Base-by-base conservation (phyloP, 2,329 filamentous ascomycete genomes). In the Curvularia sp. region DNA sequence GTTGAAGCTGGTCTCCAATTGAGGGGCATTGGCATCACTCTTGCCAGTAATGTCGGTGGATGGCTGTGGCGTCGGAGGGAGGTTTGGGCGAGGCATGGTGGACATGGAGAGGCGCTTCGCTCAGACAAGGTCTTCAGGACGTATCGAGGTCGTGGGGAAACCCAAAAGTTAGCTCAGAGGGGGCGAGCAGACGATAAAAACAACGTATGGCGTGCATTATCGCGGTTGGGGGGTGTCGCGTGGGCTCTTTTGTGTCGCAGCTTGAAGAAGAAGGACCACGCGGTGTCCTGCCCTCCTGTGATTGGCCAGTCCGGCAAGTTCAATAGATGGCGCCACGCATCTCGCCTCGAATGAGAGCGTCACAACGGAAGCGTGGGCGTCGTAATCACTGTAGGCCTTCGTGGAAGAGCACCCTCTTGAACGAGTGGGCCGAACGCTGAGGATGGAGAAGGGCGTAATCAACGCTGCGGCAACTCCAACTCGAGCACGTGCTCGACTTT, bases 11-110 rank as follows among this genome's bases (percentile, higher is more conserved):
- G 87, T 81, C 68, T 92, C 90, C 23, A 90, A 80, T 38, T 83
- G 81, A 39, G 82, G 79, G 45, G 89, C 82, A 59, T 85, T 83
- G 49, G 82, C 81, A 60, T 87, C 86, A 77, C 89, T 88, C 77
- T 91, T 87, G 64, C 87, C 88, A 55, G 86, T 85, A 74, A 95
- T 91, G 72, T 95, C 92, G 49, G 89, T 89, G 32, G 91, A 94
- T 10, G 91, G 90, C 51, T 87, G 88, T 39, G 92, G 92, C 48
- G 92, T 96, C 42, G 89, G 91, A 43, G 89, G 91, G 53, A 88
- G 82, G 54, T 80, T 82, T 43, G 85, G 82, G 57, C 84, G 87
- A 74, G 89, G 86, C 90, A 93, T 93, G 63, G 66, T 74, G 57
- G 64, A 47, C 43, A n/a, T 25, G 41, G 63, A 56, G 60, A 50